Evolutionary conservation across 208 protist species (phyloP).

Genomic region (Leptomonas seymouri): DNA sequence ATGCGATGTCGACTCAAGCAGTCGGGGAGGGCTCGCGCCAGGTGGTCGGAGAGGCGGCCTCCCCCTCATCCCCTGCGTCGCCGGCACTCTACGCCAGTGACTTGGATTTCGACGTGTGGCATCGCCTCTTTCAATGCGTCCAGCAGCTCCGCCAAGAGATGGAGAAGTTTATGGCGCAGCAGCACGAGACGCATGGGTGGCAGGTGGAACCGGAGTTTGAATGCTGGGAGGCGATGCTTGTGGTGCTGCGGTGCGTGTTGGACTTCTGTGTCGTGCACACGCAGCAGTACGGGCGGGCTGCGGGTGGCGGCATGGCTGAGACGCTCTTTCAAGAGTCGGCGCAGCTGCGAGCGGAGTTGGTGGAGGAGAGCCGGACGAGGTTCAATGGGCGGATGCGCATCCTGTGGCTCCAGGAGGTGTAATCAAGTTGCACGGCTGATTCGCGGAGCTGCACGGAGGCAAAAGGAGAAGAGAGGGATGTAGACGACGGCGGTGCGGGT

Average conservation of each 20-base stretch:
- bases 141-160: slow-evolving; percentile 64
- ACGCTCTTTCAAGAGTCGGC: slow-evolving; percentile 62
- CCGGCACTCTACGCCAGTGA: slow-evolving; percentile 43
- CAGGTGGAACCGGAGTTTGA: slow-evolving; percentile 81
- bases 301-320: slow-evolving; percentile 42
- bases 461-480: too few species aligned
- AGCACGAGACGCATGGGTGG: slow-evolving; percentile 26
- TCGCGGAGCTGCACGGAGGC: too few species aligned
- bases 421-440: too few species aligned
- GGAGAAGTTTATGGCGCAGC: slow-evolving; percentile 67
- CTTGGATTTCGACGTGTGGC: slow-evolving; percentile 59
- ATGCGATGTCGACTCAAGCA: slow-evolving; percentile 42
- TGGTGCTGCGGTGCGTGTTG: slow-evolving; percentile 68
- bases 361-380: slow-evolving; percentile 77
- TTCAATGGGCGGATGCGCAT: slow-evolving; percentile 83
- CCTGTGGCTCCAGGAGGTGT: slow-evolving; percentile 87
- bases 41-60: neutral
- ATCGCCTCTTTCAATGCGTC: slow-evolving; percentile 46
- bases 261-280: slow-evolving; percentile 72
- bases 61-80: too few species aligned
- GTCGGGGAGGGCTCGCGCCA: slow-evolving; percentile 29
- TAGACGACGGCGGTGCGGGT: too few species aligned
- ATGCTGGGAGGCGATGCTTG: slow-evolving; percentile 85
- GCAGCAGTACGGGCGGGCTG: slow-evolving; percentile 47
- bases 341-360: slow-evolving; percentile 56